These are phyloP conservation scores for Nannizzia gypsea DNA, from an alignment of 2,329 filamentous ascomycete genomes.

Conservation along the genomic window DNA sequence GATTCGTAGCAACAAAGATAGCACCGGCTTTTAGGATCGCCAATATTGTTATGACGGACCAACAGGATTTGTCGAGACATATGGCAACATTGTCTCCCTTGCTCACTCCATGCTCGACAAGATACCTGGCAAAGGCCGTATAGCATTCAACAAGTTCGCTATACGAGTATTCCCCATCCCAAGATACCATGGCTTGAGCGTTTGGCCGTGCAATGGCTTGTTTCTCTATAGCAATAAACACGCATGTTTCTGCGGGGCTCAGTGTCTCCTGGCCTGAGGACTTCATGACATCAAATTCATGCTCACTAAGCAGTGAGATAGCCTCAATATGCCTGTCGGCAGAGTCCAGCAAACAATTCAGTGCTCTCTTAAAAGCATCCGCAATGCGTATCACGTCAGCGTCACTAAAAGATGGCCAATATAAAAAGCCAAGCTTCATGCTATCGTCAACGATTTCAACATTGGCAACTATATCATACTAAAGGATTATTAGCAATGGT, in stretches of 20 bases:
- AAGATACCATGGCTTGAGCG: constrained; percentile 18
- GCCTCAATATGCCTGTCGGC: not conserved
- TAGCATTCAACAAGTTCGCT: constrained; percentile 21
- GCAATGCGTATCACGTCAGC: constrained; percentile 5
- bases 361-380: constrained; percentile 6
- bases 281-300: not conserved
- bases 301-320: constrained; percentile 3
- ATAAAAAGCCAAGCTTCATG: constrained; percentile 8
- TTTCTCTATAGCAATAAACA: constrained; percentile 5
- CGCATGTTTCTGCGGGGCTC: not conserved
- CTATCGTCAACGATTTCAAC: constrained; percentile 7
- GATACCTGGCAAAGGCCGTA: constrained; percentile 16
- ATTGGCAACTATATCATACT: constrained; percentile 10
- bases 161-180: constrained; percentile 23
- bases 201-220: constrained; percentile 2
- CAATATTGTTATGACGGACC: constrained; percentile 7
- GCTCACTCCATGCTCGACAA: constrained; percentile 1
- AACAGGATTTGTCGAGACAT: constrained; percentile 9
- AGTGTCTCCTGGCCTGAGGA: not conserved
- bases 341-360: constrained; percentile 5
- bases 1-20: constrained; percentile 6
- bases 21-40: constrained; percentile 8
- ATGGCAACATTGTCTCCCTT: constrained; percentile 4
- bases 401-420: constrained; percentile 9
- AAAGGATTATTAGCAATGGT: not conserved